Percentiles rank a stretch among this genome's conserved stretches.
Conservation (phyloP, 2,329 filamentous ascomycete genomes). For the Lachnellula hyalina region DNA sequence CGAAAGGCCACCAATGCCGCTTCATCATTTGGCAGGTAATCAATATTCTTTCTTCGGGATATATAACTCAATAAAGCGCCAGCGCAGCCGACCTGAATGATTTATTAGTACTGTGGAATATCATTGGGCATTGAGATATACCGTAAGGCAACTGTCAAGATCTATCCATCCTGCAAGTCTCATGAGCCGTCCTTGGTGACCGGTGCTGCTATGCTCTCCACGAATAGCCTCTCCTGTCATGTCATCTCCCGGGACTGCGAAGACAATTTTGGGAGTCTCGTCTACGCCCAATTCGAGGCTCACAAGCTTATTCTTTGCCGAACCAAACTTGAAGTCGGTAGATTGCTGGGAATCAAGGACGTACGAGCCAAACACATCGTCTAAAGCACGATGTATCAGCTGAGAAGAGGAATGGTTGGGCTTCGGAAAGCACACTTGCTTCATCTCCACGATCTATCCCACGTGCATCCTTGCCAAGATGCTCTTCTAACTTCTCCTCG, state of each 20-base stretch:
- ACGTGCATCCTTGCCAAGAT: constrained; percentile 28
- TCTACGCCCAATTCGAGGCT: constrained; percentile 45
- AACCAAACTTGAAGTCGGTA: constrained; percentile 65
- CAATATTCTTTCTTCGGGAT: constrained; percentile 59
- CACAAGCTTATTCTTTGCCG: constrained; percentile 61
- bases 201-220: constrained; percentile 38
- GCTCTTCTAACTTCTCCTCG: constrained; percentile 30
- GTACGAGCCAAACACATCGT: constrained; percentile 37
- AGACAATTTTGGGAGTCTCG: constrained; percentile 46
- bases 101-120: constrained; percentile 4
- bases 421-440: constrained; percentile 18
- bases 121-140: constrained; percentile 32
- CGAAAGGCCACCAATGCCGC: constrained; percentile 50
- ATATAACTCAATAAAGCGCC: constrained; percentile 82
- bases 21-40: constrained; percentile 56
- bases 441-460: constrained; percentile 21
- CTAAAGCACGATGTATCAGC: constrained; percentile 22
- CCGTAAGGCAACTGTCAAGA: constrained; percentile 66
- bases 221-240: constrained; percentile 16
- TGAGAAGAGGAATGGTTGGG: neutral
- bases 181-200: constrained; percentile 58
- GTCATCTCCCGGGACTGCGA: constrained; percentile 55
- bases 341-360: constrained; percentile 63
- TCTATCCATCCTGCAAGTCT: constrained; percentile 67
- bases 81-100: constrained; percentile 62